A percentile compares a stretch with the other conserved stretches of the same genome.
These are phyloP conservation scores for Coccinonectria pachysandricola DNA, from an alignment of 2,329 filamentous ascomycete genomes.

Conservation along the genomic window DNA sequence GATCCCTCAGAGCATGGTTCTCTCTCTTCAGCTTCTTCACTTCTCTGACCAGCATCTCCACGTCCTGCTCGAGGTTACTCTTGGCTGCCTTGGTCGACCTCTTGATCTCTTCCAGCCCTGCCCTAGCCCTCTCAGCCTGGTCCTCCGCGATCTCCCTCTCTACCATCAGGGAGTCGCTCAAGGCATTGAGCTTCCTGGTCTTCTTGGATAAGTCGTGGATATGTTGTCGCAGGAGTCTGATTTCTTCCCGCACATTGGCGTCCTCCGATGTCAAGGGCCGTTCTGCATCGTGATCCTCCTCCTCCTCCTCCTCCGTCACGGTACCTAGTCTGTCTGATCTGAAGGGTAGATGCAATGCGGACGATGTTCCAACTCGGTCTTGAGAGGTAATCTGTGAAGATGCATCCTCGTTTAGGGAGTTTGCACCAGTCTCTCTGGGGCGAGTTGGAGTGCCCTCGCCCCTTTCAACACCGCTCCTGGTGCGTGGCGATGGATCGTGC, in stretches of 20 bases:
- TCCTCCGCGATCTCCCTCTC: constrained; percentile 23
- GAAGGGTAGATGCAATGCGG: too few species aligned
- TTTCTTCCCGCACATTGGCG: constrained; percentile 8
- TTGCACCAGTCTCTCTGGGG: too few species aligned
- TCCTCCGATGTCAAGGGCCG: too few species aligned
- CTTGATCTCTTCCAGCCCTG: constrained; percentile 15
- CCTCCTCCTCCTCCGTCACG: too few species aligned
- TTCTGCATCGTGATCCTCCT: too few species aligned
- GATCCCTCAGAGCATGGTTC: constrained; percentile 19
- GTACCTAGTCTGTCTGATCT: too few species aligned
- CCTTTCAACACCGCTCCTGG: too few species aligned
- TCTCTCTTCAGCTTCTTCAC: constrained; percentile 17
- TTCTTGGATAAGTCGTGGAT: constrained; percentile 13
- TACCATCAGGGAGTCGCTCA: constrained; percentile 5
- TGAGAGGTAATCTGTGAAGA: too few species aligned
- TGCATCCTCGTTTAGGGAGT: too few species aligned
- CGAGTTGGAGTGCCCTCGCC: too few species aligned
- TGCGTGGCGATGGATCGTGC: too few species aligned
- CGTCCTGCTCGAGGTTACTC: constrained; percentile 14
- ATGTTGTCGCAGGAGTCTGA: constrained; percentile 9
- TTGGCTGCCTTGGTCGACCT: constrained; percentile 13
- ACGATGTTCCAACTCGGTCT: too few species aligned
- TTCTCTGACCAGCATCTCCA: constrained; percentile 11
- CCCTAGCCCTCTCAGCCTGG: constrained; percentile 17
- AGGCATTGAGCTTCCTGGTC: not conserved